Evolutionary conservation across 805 yeast species (phyloP).

Genomic region (Kregervanrija fluxuum): DNA sequence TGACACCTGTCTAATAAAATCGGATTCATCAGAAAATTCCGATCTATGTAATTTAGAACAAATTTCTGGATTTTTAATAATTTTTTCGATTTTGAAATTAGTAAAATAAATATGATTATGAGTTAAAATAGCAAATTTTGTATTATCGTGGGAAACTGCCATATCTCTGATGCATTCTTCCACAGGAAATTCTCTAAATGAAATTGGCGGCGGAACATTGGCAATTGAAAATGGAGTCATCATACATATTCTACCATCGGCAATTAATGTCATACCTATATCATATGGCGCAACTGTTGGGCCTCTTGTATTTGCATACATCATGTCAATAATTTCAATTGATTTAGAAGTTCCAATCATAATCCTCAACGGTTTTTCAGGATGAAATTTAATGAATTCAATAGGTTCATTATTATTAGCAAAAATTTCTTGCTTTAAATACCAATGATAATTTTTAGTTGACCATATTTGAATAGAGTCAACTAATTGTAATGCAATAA

Average conservation of each 20-base stretch:
- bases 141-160: constrained; percentile 57
- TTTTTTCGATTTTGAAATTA: constrained; percentile 34
- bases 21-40: constrained; percentile 29
- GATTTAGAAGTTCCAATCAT: constrained; percentile 50
- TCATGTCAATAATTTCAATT: constrained; percentile 61
- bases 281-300: constrained; percentile 64
- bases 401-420: constrained; percentile 28
- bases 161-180: constrained; percentile 52
- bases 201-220: constrained; percentile 92
- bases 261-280: constrained; percentile 70
- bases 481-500: constrained; percentile 58
- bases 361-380: constrained; percentile 75
- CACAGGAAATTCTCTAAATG: constrained; percentile 57
- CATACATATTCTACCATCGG: constrained; percentile 66
- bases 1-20: constrained; percentile 51
- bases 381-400: constrained; percentile 66
- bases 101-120: constrained; percentile 41
- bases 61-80: constrained; percentile 39
- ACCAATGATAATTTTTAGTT: constrained; percentile 92
- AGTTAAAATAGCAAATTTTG: constrained; percentile 49
- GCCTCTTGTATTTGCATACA: constrained; percentile 57
- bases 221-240: constrained; percentile 81
- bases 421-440: constrained; percentile 70
- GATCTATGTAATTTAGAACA: constrained; percentile 26
- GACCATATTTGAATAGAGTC: constrained; percentile 83